Conservation (phyloP, 768 basidiomycete genomes). For the Lactarius quietus region DNA sequence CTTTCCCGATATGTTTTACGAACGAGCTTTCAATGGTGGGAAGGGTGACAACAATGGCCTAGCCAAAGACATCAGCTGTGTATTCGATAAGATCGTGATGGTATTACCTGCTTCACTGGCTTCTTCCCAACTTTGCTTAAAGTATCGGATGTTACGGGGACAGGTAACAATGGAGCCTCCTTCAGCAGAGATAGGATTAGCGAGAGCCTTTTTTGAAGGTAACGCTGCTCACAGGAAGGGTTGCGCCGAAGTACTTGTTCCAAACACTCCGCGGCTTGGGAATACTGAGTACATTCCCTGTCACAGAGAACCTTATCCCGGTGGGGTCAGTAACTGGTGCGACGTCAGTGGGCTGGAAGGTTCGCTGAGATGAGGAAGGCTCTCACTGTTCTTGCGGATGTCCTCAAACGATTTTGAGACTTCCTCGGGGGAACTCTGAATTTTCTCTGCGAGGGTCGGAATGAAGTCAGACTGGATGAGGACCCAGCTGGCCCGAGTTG, state of each 20-base stretch:
- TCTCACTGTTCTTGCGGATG: conserved; percentile 64
- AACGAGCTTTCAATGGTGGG: conserved; percentile 95
- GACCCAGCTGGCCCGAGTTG: conserved; percentile 62
- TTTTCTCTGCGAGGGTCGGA: conserved; percentile 63
- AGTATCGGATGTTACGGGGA: conserved; percentile 63
- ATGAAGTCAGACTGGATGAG: conserved; percentile 76
- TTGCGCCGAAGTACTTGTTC: conserved; percentile 61
- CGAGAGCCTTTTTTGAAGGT: background rate
- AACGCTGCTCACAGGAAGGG: conserved; percentile 49
- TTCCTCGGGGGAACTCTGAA: conserved; percentile 67
- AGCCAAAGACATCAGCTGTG: conserved; percentile 6
- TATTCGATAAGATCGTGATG: background rate
- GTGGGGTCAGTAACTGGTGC: conserved; percentile 75
- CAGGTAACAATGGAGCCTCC: conserved; percentile 55
- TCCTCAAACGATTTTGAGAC: conserved; percentile 74
- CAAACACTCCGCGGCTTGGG: conserved; percentile 70
- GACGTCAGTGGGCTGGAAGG: background rate
- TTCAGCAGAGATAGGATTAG: conserved; percentile 29
- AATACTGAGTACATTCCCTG: conserved; percentile 77
- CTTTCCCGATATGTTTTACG: conserved; percentile 71
- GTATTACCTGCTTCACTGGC: conserved; percentile 64
- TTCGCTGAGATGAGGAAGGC: background rate
- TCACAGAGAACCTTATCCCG: conserved; percentile 83
- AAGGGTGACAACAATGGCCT: conserved; percentile 85
- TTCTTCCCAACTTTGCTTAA: conserved; percentile 72